phyloP scores from a whole-genome alignment of 2,329 filamentous ascomycete species.

The Cadophora luteo-olivacea region DNA sequence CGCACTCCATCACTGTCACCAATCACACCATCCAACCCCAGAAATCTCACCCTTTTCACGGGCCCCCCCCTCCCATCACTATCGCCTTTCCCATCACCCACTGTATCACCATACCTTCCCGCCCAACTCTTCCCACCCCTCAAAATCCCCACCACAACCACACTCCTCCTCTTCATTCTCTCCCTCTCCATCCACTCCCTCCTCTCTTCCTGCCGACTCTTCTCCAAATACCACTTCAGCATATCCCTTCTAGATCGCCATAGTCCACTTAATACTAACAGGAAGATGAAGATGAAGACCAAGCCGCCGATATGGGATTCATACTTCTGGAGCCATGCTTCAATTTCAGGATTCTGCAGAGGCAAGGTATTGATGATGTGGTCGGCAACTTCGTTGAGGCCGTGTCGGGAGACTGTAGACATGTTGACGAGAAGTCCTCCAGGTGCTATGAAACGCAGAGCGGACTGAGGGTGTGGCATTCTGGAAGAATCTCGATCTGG shows the following conservation, averaged over 20 bases:
- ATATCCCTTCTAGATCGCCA: background rate
- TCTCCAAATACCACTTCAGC: background rate
- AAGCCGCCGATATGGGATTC: background rate
- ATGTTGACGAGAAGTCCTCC: background rate
- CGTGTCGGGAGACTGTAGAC: background rate
- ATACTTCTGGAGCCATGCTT: background rate
- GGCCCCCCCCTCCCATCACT: background rate
- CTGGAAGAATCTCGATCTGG: too few species aligned
- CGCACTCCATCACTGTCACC: background rate
- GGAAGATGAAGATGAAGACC: constrained; percentile 8
- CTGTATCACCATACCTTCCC: background rate
- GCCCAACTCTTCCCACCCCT: background rate
- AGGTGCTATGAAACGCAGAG: background rate
- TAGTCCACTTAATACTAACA: constrained; percentile 9
- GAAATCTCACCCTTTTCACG: constrained; percentile 9
- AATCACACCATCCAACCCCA: background rate
- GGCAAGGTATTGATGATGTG: background rate
- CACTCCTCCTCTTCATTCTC: constrained; percentile 11
- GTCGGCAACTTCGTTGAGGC: background rate
- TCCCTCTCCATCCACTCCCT: constrained; percentile 11
- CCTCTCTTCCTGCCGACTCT: constrained; percentile 6
- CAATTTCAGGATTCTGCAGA: background rate
- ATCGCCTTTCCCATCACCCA: background rate
- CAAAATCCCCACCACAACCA: constrained; percentile 20
- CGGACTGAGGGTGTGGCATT: background rate